These are phyloP conservation scores for Cenococcum geophilum DNA, from an alignment of 495 filamentous ascomycete genomes.

Conservation along the genomic window DNA sequence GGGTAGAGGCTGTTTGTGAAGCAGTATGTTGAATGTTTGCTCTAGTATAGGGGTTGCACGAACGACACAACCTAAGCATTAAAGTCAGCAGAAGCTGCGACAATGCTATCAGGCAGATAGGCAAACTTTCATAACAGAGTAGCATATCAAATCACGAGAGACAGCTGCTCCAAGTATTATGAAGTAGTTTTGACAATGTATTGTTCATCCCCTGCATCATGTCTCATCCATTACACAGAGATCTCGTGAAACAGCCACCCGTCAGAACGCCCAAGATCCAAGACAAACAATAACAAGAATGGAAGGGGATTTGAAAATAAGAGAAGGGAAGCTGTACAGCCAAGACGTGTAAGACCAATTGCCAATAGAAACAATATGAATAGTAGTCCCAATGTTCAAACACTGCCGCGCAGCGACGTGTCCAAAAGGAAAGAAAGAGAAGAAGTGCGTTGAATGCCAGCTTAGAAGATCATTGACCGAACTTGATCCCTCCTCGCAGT, in stretches of 20 bases:
- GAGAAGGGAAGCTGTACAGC: slow-evolving; percentile 3
- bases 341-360: background rate
- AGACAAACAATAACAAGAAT: background rate
- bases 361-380: background rate
- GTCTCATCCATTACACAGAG: slow-evolving; percentile 6
- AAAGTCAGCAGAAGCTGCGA: background rate
- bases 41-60: background rate
- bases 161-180: too few species aligned
- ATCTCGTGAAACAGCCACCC: background rate
- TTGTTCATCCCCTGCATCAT: background rate
- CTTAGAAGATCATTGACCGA: slow-evolving; percentile 33
- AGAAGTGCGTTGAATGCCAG: background rate
- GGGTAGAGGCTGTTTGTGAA: too few species aligned
- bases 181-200: background rate
- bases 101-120: too few species aligned
- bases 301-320: background rate
- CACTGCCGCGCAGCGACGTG: slow-evolving; percentile 3
- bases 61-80: background rate
- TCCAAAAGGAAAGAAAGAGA: background rate
- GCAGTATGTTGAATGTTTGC: background rate
- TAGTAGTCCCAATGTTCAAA: background rate
- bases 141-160: background rate
- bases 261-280: background rate
- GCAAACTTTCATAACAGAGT: too few species aligned
- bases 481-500: slow-evolving; percentile 23